phyloP scores from a whole-genome alignment of 2,329 filamentous ascomycete genomes.

The Epichloe aotearoae region DNA sequence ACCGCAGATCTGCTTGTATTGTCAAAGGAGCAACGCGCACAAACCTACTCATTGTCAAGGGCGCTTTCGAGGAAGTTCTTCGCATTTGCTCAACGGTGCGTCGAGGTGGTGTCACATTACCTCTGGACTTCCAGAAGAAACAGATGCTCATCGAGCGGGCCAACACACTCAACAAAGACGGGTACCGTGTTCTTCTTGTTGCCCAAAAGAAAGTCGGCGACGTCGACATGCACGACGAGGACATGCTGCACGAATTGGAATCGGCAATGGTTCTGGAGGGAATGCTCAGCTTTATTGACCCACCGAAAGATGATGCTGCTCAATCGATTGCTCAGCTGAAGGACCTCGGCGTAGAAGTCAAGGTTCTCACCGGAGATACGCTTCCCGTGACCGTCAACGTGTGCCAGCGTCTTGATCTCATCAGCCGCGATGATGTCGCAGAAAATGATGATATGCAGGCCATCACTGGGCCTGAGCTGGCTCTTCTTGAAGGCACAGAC shows the following conservation, averaged over 20 bases:
- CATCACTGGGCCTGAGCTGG: slow-evolving; percentile 14
- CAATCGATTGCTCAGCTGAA: slow-evolving; percentile 13
- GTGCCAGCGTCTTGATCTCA: slow-evolving; percentile 13
- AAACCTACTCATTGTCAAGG: slow-evolving; percentile 17
- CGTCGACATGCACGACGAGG: slow-evolving; percentile 9
- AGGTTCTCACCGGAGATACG: slow-evolving; percentile 16
- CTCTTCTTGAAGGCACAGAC: slow-evolving; percentile 8
- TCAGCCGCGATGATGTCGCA: slow-evolving; percentile 7
- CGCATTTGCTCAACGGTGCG: slow-evolving; percentile 11
- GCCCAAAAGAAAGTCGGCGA: slow-evolving; percentile 10
- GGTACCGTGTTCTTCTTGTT: slow-evolving; percentile 14
- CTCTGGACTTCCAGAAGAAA: slow-evolving; percentile 9
- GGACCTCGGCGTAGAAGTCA: slow-evolving; percentile 14
- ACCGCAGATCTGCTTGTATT: slow-evolving; percentile 12
- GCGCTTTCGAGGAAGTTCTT: slow-evolving; percentile 17
- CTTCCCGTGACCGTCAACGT: slow-evolving; percentile 17
- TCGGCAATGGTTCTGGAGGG: slow-evolving; percentile 14
- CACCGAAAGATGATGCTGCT: slow-evolving; percentile 16
- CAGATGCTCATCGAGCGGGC: slow-evolving; percentile 8
- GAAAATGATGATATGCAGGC: slow-evolving; percentile 12
- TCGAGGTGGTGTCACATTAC: slow-evolving; percentile 6
- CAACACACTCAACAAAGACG: slow-evolving; percentile 8
- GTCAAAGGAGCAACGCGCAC: slow-evolving; percentile 11
- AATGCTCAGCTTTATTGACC: slow-evolving; percentile 16
- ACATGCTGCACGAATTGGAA: slow-evolving; percentile 12